Percentiles rank a stretch among this genome's conserved stretches.
These are phyloP conservation scores for Rhynchosporium secalis DNA, from an alignment of 2,329 filamentous ascomycete species.

Conservation along the genomic window DNA sequence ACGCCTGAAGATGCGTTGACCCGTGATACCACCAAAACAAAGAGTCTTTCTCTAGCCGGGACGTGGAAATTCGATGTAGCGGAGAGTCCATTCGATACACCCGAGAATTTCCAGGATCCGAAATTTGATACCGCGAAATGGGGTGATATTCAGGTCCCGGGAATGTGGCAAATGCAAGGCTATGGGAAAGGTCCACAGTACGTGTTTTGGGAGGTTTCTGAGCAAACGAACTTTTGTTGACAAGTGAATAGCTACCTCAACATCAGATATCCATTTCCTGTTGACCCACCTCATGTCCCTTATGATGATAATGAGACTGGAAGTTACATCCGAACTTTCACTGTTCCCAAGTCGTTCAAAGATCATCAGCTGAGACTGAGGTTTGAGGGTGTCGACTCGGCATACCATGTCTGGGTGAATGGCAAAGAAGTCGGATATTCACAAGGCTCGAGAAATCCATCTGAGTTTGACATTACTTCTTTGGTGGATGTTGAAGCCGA, in stretches of 20 bases:
- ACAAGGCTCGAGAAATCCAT: conserved; percentile 57
- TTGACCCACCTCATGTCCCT: conserved; percentile 54
- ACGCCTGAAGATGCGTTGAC: conserved; percentile 50
- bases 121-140: conserved; percentile 42
- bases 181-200: conserved; percentile 49
- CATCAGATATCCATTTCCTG: conserved; percentile 53
- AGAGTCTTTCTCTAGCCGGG: conserved; percentile 39
- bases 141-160: conserved; percentile 52
- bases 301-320: conserved; percentile 54
- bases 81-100: conserved; percentile 35
- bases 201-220: not conserved
- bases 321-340: conserved; percentile 51
- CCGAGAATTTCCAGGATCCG: conserved; percentile 26
- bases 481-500: conserved; percentile 38
- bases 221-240: conserved; percentile 1
- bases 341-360: conserved; percentile 45
- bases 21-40: conserved; percentile 44
- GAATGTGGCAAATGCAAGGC: conserved; percentile 57
- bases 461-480: conserved; percentile 57
- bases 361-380: conserved; percentile 49
- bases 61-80: conserved; percentile 36
- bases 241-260: conserved; percentile 50
- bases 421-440: conserved; percentile 55
- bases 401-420: conserved; percentile 59
- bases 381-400: conserved; percentile 59